Percentiles rank a stretch among this genome's conserved stretches.
Conservation (phyloP, 768 basidiomycete genomes). For the Russula emetica region DNA sequence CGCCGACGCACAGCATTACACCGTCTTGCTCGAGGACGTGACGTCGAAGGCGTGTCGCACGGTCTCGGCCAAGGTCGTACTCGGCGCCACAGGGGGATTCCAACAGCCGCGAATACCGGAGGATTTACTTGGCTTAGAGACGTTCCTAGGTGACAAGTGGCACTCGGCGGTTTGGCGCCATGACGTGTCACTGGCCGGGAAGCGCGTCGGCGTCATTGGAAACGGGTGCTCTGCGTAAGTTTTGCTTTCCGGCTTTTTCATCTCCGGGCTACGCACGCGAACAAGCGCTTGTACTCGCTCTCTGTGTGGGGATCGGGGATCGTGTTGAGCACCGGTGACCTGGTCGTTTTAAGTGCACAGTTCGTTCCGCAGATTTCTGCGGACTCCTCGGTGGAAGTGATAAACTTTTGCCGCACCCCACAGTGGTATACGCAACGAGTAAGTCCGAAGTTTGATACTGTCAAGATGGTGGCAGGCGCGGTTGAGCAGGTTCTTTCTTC, state of each 20-base stretch:
- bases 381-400: conserved; percentile 47
- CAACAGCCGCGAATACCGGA: conserved; percentile 31
- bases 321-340: not conserved
- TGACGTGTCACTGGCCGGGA: conserved; percentile 48
- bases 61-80: conserved; percentile 30
- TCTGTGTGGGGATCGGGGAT: not conserved
- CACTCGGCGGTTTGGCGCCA: conserved; percentile 57
- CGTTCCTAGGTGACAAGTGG: conserved; percentile 48
- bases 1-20: conserved; percentile 28
- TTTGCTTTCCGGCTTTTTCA: not conserved
- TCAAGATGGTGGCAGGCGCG: not conserved
- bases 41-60: conserved; percentile 6
- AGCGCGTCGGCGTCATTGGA: conserved; percentile 57
- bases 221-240: conserved; percentile 56
- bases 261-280: not conserved
- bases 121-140: conserved; percentile 29
- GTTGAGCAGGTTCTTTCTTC: not conserved
- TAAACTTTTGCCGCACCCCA: conserved; percentile 55
- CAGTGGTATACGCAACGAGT: conserved; percentile 56
- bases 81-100: conserved; percentile 33
- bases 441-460: conserved; percentile 26
- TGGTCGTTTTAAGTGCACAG: conserved; percentile 45
- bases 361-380: conserved; percentile 51
- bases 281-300: not conserved
- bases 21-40: conserved; percentile 30